Base-by-base conservation (phyloP, 2,329 filamentous ascomycete species). In the Westerdykella sp. region DNA sequence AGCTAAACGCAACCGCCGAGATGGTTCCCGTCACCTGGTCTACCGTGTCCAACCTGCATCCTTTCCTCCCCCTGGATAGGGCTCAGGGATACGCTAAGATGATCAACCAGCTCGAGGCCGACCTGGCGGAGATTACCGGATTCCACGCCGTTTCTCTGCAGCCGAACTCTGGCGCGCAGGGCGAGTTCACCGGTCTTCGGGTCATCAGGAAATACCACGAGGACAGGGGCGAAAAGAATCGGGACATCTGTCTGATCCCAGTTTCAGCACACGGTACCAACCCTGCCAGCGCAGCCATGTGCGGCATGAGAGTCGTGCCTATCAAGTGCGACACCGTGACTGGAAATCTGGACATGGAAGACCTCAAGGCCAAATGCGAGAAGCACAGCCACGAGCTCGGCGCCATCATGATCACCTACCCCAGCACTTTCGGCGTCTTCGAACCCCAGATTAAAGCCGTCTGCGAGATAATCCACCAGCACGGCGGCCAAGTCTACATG, bases 401-500 rank as follows among this genome's bases (percentile, higher is more conserved):
- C 11, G 91, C 90, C 40, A 91, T 96, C 69, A 96, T 96, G 91
- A 80, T 97, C 59, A 97, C 91, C 2, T 97, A 97, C 65, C 91
- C 91, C 25, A 93, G 85, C 66, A 97, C 91, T 0, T 97, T 85
- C 55, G 91, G 91, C 64, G 87, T 97, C 23, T 97, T 95, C 62
- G 91, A 97, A 73, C 90, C 90, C 2, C 78, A 83, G 51, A 80
- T 95, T 65, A 93, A 89, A 73, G 80, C 85, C 62, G 89, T 84
- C 13, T 95, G 89, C 68, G 74, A 88, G 43, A 73, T 94, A 23
- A 88, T 97, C 14, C 91, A 97, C 71, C 69, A 85, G 51, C 74
- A 94, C 62, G 91, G 91, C 41, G 91, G 91, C 9, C 87, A 94
- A 63, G 91, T 97, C 13, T 97, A 96, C 74, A 96, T 97, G 91